Evolutionary conservation across 2,329 filamentous ascomycete species (phyloP), one percentile per base, ranked within the genome.

Genomic region (Sarocladium brachiariae): DNA sequence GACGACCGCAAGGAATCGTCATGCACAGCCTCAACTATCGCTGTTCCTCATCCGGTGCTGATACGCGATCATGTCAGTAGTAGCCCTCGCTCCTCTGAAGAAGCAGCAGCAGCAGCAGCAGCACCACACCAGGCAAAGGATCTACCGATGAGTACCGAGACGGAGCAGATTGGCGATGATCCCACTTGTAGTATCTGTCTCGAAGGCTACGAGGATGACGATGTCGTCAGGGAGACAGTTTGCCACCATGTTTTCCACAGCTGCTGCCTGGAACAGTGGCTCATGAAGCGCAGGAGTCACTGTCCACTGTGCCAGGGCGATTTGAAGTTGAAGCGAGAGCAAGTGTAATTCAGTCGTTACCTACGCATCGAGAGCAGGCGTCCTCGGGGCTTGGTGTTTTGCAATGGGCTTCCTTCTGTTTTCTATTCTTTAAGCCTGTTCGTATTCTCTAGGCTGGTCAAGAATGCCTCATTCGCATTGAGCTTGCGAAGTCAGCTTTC

Each of bases 171-270:
- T 10, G 46, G 37, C 7, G 14, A 49, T 5, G 9, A 13, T 10
- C 25, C 33, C 6, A 14, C 19, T 5, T 49, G 46, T 31, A 35
- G 30, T 37, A 49, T 49, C 16, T 49, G 46, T 18, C 33, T 49
- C 18, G 46, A 49, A n/a, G 46, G 31, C 31, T 49, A 35, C 19
- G 33, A 35, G 13, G 46, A 35, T 19, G 46, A 49, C 33, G 46
- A 37, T 10, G 7, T n/a, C 8, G 46, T 37, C 16, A 16, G 46
- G 11, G 33, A 49, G 46, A 49, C 46, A 6, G 30, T 49, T n/a
- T 49, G 46, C 46, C 30, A 37, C n/a, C 46, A 49, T 19, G 14
- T 49, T 5, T 49, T 49, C 33, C 46, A 49, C 46, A 49, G 46
- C 31, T 35, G 33, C 31, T 49, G 46, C 33, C 30, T 37, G 30